Conservation (phyloP, 306 rosid species). For the Glycine tomentella region DNA sequence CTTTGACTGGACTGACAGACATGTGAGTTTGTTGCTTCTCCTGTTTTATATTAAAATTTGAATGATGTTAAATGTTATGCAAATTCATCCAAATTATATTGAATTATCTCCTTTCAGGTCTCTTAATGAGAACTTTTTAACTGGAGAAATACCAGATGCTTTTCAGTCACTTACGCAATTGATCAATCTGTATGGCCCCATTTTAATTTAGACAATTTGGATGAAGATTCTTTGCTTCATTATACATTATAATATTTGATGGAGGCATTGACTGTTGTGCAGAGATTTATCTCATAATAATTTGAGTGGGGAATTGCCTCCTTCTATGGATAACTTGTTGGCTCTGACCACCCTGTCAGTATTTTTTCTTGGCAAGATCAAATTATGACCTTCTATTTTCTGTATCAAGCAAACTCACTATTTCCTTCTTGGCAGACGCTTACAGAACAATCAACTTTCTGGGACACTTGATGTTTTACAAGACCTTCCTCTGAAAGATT, state of each 20-base stretch:
- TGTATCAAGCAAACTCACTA: constrained; percentile 43
- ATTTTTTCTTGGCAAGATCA: constrained; percentile 52
- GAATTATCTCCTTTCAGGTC: constrained; percentile 77
- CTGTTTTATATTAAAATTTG: constrained; percentile 23
- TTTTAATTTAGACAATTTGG: constrained; percentile 38
- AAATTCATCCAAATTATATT: constrained; percentile 37
- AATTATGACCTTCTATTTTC: constrained; percentile 29
- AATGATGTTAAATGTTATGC: constrained; percentile 15
- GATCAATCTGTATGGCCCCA: constrained; percentile 83
- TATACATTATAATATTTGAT: constrained; percentile 42
- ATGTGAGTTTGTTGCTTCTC: constrained; percentile 66
- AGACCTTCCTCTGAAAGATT: constrained; percentile 81
- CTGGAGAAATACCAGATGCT: constrained; percentile 89
- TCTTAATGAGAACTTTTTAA: constrained; percentile 73
- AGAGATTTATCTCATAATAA: constrained; percentile 90
- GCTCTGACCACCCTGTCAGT: constrained; percentile 88
- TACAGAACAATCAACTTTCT: constrained; percentile 86
- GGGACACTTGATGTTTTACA: constrained; percentile 85
- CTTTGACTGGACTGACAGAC: constrained; percentile 70
- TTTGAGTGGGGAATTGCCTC: constrained; percentile 87
- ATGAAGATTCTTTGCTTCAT: constrained; percentile 38
- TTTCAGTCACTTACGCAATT: constrained; percentile 67
- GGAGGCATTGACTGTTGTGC: constrained; percentile 47
- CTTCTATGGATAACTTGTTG: constrained; percentile 66
- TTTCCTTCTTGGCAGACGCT: constrained; percentile 66